Percentiles rank a stretch among this genome's conserved stretches.
Conservation (phyloP, 1,284 basidiomycete genomes). For the Tranzscheliella williamsii region DNA sequence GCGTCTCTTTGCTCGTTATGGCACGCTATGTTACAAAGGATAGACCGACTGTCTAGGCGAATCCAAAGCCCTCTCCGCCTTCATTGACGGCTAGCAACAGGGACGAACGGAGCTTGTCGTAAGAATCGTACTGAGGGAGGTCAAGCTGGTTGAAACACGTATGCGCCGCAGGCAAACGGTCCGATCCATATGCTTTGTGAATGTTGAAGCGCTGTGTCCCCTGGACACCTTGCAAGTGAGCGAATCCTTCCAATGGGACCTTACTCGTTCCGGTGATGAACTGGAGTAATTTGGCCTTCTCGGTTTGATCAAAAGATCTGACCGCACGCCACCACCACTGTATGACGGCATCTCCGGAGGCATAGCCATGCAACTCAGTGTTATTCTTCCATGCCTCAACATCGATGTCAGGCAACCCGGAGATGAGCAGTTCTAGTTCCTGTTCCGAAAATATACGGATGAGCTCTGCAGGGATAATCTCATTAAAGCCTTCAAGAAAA, state of each 20-base stretch:
- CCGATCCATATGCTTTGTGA: constrained; percentile 86
- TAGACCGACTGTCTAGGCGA: no score
- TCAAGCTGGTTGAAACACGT: constrained; percentile 69
- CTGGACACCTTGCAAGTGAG: constrained; percentile 88
- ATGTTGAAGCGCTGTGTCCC: constrained; percentile 96
- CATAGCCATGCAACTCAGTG: constrained; percentile 84
- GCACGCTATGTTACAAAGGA: no score
- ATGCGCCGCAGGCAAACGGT: constrained; percentile 84
- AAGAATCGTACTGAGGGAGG: constrained; percentile 59
- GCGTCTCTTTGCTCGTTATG: no score
- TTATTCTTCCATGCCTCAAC: constrained; percentile 97
- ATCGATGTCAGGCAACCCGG: constrained; percentile 96
- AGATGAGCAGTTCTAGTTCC: constrained; percentile 95
- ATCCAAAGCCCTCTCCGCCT: constrained; percentile 60
- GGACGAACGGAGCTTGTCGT: constrained; percentile 44
- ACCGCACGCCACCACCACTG: constrained; percentile 99
- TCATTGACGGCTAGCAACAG: constrained; percentile 58
- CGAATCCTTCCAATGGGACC: constrained; percentile 90
- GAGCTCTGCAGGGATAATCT: constrained; percentile 74
- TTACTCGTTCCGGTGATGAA: constrained; percentile 91
- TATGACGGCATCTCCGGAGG: constrained; percentile 79
- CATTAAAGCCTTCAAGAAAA: constrained; percentile 88
- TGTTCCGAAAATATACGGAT: constrained; percentile 84
- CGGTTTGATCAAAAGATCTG: constrained; percentile 94
- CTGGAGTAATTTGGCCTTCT: constrained; percentile 82